Percentiles rank a stretch among this genome's conserved stretches.
phyloP scores from a whole-genome alignment of 495 filamentous ascomycete genomes.

The Daldinia vernicosa region DNA sequence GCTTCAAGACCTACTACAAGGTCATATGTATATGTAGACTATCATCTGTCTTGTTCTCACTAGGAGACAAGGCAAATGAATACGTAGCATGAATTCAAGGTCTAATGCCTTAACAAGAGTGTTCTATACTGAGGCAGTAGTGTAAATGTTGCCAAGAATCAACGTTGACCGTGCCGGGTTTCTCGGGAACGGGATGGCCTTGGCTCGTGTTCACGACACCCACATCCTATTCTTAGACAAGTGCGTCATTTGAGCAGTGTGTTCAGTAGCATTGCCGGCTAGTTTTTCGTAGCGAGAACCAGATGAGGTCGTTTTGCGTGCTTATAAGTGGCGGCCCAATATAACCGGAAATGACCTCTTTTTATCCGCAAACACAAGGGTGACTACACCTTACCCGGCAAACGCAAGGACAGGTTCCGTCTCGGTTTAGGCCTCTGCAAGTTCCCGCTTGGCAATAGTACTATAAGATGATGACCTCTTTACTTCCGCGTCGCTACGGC shows the following conservation, averaged over 20 bases:
- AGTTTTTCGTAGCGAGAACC: neutral
- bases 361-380: constrained; percentile 37
- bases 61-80: constrained; percentile 31
- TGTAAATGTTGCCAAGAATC: neutral
- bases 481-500: neutral
- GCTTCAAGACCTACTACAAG: constrained; percentile 16
- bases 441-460: neutral
- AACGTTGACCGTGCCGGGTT: neutral
- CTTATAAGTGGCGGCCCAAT: constrained; percentile 31
- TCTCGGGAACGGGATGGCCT: neutral
- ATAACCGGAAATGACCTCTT: constrained; percentile 39
- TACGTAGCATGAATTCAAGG: constrained; percentile 42
- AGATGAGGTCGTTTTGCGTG: neutral
- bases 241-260: constrained; percentile 19
- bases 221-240: constrained; percentile 24
- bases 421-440: constrained; percentile 29
- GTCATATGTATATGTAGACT: constrained; percentile 40
- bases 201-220: neutral
- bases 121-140: neutral
- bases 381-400: constrained; percentile 25
- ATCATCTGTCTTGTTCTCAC: constrained; percentile 29
- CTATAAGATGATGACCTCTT: constrained; percentile 30
- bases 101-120: neutral
- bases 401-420: constrained; percentile 41
- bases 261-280: constrained; percentile 26